Base-by-base conservation (phyloP, 345 rosid genomes). In the Capsella bursapastoris region DNA sequence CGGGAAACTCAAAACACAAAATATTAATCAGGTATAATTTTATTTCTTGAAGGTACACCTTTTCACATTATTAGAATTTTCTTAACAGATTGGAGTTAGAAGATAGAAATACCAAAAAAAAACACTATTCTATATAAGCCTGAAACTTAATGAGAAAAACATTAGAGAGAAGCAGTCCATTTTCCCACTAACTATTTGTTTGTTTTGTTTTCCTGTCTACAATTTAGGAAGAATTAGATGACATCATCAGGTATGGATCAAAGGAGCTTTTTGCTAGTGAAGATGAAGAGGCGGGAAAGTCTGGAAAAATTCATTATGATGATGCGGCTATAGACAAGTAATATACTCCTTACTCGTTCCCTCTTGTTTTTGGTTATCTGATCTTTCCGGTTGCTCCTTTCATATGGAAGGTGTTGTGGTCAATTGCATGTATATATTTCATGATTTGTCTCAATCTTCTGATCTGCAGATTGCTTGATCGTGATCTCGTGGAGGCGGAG, bases 291-390 rank as follows among this genome's bases (percentile, higher is more conserved):
- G 91, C 89, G 40, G 89, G 94, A 66, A 96, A 92, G 83, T 92
- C 95, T 27, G 94, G 99, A 29, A 96, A 92, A 85, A 96, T 96
- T 74, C 99, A 90, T 81, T 96, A 96, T 48, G 99, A 96, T 72
- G 97, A 83, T 74, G 83, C 92, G 63, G 98, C 99, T 63, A 90
- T 96, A 66, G 96, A 96, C 83, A 85, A 91, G 99, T 89, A 82
- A 74, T 64, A 13, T 64, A 48, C 56, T 75, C 73, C 63, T 70
- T 51, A 13, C 66, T 56, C 40, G 65, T 6, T 35, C 63, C 13
- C 50, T 73, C 47, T 14, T 31, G 8, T 10, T 29, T 43, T 68
- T 16, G 50, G 57, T 45, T 32, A 47, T 44, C 18, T 58, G 64
- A 57, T 13, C 58, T 52, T 25, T 53, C 62, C 47, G 5, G 34